A percentile compares a stretch with the other conserved stretches of the same genome.
Evolutionary conservation across 371 early-diverging fungal species (phyloP).

Genomic region (Quaeritorhiza haematococci): DNA sequence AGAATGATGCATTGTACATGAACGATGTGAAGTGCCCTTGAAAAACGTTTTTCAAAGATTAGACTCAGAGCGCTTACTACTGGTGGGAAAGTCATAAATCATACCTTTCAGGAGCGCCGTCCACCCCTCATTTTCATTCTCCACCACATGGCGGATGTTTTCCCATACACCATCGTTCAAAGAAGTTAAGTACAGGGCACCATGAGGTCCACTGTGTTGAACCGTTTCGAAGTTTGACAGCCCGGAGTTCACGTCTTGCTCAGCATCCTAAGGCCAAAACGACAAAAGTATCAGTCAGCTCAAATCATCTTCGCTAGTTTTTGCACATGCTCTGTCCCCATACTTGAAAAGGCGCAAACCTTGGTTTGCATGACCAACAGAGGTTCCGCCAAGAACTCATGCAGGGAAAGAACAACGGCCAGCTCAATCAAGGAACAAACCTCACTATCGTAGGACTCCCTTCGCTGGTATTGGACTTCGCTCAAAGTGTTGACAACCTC

Average conservation of each 20-base stretch:
- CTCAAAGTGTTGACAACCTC: conserved; percentile 34
- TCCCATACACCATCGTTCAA: conserved; percentile 27
- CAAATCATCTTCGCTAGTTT: too few relatives aligned
- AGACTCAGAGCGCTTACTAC: neutral
- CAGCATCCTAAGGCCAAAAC: conserved; percentile 5
- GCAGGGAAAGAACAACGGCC: too few relatives aligned
- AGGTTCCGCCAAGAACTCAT: too few relatives aligned
- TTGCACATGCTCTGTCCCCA: too few relatives aligned
- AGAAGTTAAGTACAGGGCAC: conserved; percentile 8
- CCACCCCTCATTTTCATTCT: conserved; percentile 25
- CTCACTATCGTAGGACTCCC: conserved; percentile 8
- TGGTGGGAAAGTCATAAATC: neutral
- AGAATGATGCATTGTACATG: conserved; percentile 18
- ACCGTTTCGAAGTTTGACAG: conserved; percentile 15
- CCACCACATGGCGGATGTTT: conserved; percentile 25
- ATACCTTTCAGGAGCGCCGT: conserved; percentile 30
- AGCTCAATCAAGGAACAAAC: too few relatives aligned
- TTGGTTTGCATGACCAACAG: too few relatives aligned
- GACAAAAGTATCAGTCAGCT: too few relatives aligned
- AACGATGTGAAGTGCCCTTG: conserved; percentile 36
- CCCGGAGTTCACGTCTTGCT: neutral
- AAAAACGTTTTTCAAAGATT: neutral
- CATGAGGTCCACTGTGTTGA: conserved; percentile 1
- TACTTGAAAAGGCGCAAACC: too few relatives aligned
- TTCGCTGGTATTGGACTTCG: conserved; percentile 28